Evolutionary conservation across 1,139 yeast genomes (phyloP).

Genomic region (Kodamaea sp.): DNA sequence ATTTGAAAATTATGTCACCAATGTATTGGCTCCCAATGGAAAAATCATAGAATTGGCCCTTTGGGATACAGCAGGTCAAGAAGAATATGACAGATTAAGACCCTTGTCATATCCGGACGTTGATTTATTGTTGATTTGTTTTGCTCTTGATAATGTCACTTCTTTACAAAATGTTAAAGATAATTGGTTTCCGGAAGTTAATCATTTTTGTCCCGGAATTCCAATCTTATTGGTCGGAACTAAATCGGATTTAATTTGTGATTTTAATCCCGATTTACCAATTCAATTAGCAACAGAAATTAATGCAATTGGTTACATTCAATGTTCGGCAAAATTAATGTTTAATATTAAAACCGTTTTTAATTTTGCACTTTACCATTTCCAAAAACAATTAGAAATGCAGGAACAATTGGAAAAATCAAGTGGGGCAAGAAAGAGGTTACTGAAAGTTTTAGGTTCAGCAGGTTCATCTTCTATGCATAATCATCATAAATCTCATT

Average conservation of each 20-base stretch:
- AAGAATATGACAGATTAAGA: constrained; percentile 80
- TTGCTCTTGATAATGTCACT: constrained; percentile 60
- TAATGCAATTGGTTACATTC: constrained; percentile 74
- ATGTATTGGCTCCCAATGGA: constrained; percentile 52
- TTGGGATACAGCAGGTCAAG: constrained; percentile 97
- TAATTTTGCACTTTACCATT: constrained; percentile 46
- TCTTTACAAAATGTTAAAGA: constrained; percentile 73
- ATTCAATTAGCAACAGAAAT: constrained; percentile 58
- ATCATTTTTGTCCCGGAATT: constrained; percentile 75
- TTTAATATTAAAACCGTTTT: constrained; percentile 67
- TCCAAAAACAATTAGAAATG: constrained; percentile 31
- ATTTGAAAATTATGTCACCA: constrained; percentile 78
- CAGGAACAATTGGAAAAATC: constrained; percentile 39
- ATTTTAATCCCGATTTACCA: constrained; percentile 46
- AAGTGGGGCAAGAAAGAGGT: constrained; percentile 25
- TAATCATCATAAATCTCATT: constrained; percentile 7
- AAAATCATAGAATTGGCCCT: constrained; percentile 67
- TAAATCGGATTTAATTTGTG: constrained; percentile 58
- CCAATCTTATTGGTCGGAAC: constrained; percentile 79
- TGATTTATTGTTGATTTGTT: constrained; percentile 70
- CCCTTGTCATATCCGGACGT: constrained; percentile 84
- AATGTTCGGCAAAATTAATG: constrained; percentile 74
- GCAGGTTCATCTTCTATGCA: constrained; percentile 8
- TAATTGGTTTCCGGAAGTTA: constrained; percentile 84
- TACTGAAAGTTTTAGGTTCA: constrained; percentile 30